Base-by-base conservation (phyloP, 371 early-diverging fungal genomes). In the Vittaforma corneae region DNA sequence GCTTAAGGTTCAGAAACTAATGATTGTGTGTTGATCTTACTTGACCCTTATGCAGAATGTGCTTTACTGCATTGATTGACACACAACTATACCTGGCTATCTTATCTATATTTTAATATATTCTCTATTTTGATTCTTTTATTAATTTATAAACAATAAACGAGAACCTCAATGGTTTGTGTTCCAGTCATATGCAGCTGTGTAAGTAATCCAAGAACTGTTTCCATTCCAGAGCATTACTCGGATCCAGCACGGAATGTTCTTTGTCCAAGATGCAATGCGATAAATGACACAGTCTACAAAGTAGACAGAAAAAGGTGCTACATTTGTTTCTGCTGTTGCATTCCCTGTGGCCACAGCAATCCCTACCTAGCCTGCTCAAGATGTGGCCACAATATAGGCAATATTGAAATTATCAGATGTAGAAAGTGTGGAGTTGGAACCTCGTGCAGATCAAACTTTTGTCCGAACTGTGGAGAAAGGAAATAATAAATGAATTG, bases 301-400 rank as follows among this genome's bases (percentile, higher is more conserved):
- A 67, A 46, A 33, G 32, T n/a, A 26, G 50, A 67, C 28, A 45
- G 38, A 20, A 45, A 67, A 50, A n/a, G 14, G 0, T 67, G 35
- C 30, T 1, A 9, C 9, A 16, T 68, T 22, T 68, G 61, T 32
- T 68, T 52, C 28, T 38, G 54, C 14, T 48, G 47, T 5, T 45
- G 45, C 2, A 26, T 30, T 22, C 67, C 67, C 11, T 67, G 67
- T 37, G 53, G 51, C 24, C 22, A n/a, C 14, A 30, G 38, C 4
- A 14, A n/a, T 60, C 60, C 67, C 6, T 67, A 67, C 52, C 37
- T 67, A 26, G 52, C 67, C 4, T 67, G 67, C 47, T 20, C 6
- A 9, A 14, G 11, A 18, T 67, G 67, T 29, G 30, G 34, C 28
- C 33, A 24, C 29, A 24, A 50, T 32, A 26, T 67, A 46, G 54